Base-by-base conservation (phyloP, 2,329 filamentous ascomycete genomes). In the Talaromyces marneffei region DNA sequence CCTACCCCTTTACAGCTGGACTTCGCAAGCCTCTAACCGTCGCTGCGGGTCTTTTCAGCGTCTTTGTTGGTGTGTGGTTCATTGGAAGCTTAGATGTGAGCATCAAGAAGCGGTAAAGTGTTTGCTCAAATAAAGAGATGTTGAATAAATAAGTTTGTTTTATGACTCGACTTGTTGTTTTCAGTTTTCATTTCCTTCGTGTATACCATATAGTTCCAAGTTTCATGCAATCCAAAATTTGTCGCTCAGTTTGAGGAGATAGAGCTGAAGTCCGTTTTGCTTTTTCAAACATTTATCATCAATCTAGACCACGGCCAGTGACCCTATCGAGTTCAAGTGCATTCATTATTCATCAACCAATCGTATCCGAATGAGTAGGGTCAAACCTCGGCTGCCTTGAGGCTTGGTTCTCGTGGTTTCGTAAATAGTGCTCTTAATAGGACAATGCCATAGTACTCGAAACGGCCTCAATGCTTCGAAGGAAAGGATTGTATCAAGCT, bases 11-110 rank as follows among this genome's bases (percentile, higher is more conserved):
- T 66, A 72, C 82, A 2, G 88, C 90, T 29, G 85, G 84, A 40
- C 84, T 96, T 69, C 86, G 92, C 70, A 99, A 99, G 80, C 94
- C 94, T 0, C 67, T 96, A 20, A 85, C 93, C 25, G 84, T 97
- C 63, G 91, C 94, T 66, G 79, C 80, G 33, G 91, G 89, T 68
- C 77, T 89, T 65, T 72, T 95, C 66, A 79, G 82, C n/a, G 77
- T 96, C 12, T 96, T 96, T 75, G 80, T 85, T 42, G 82, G 86
- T 1, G 83, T 85, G 4, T 97, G 89, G 87, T 78, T 86, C 3
- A 74, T 97, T 62, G 89, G 91, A 33, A 87, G 85, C 70, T 79
- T 97, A 65, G 88, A 96, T 72, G 84, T 92, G 50, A 92, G 89
- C 73, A 95, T 97, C 76, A 86, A 82, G 65, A 83, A 80, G 74